These are phyloP conservation scores for Fraxinus floribunda DNA, from an alignment of 305 asterid genomes.

Conservation along the genomic window DNA sequence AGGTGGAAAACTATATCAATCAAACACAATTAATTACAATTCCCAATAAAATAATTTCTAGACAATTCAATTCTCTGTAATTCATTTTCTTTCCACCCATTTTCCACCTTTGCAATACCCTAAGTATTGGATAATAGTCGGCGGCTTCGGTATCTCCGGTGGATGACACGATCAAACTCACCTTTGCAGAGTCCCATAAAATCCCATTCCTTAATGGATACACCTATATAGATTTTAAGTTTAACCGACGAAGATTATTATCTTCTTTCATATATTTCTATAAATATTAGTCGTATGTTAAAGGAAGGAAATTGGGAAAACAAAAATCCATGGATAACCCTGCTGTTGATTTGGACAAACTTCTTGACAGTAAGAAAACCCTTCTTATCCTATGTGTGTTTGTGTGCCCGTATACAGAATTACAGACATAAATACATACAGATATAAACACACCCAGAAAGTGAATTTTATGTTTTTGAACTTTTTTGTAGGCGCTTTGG, in stretches of 20 bases:
- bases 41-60: no score
- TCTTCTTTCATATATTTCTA: background rate
- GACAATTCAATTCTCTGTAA: no score
- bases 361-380: slow-evolving; percentile 76
- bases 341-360: slow-evolving; percentile 85
- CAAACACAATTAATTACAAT: no score
- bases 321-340: slow-evolving; percentile 59
- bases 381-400: background rate
- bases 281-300: background rate
- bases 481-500: slow-evolving; percentile 83
- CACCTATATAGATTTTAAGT: background rate
- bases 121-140: background rate
- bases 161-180: background rate
- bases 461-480: background rate
- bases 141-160: background rate
- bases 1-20: no score
- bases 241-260: background rate
- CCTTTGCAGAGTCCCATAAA: background rate
- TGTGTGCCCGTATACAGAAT: background rate
- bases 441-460: background rate
- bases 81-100: no score
- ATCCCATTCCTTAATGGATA: background rate
- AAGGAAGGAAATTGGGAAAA: slow-evolving; percentile 3
- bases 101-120: no score
- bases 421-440: background rate